A percentile compares a stretch with the other conserved stretches of the same genome.
Evolutionary conservation across 2,329 filamentous ascomycete genomes (phyloP).

Genomic region (Penicillium sp.): DNA sequence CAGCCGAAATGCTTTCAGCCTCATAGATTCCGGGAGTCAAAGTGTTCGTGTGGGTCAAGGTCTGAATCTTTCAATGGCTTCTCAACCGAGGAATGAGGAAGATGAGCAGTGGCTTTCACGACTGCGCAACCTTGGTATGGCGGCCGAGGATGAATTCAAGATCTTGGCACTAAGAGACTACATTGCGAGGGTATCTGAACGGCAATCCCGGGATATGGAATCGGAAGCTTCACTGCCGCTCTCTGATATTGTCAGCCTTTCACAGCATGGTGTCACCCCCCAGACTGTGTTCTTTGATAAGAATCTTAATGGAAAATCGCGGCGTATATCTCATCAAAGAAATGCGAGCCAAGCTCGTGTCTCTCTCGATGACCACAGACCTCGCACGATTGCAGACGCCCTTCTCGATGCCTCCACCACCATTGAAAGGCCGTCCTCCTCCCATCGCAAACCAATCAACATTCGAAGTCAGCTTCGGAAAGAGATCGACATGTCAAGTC

Average conservation of each 20-base stretch:
- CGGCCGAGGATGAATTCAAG: slow-evolving; percentile 80
- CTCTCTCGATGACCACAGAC: slow-evolving; percentile 37
- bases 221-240: slow-evolving; percentile 41
- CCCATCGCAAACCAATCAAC: slow-evolving; percentile 38
- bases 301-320: slow-evolving; percentile 49
- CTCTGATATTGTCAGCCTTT: slow-evolving; percentile 67
- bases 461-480: slow-evolving; percentile 38
- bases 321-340: slow-evolving; percentile 22
- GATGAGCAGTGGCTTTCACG: slow-evolving; percentile 90
- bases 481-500: slow-evolving; percentile 19
- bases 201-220: slow-evolving; percentile 53
- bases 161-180: slow-evolving; percentile 81
- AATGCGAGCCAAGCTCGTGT: slow-evolving; percentile 20
- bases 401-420: slow-evolving; percentile 86
- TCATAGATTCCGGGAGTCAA: slow-evolving; percentile 53
- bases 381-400: slow-evolving; percentile 82
- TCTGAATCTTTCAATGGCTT: slow-evolving; percentile 46
- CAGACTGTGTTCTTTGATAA: slow-evolving; percentile 94
- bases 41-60: slow-evolving; percentile 50
- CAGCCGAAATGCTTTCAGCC: slow-evolving; percentile 63
- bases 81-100: slow-evolving; percentile 73
- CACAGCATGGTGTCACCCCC: slow-evolving; percentile 68
- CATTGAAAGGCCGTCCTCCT: slow-evolving; percentile 60
- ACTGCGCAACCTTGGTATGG: slow-evolving; percentile 76
- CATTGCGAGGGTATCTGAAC: slow-evolving; percentile 76